phyloP scores from a whole-genome alignment of 2,329 filamentous ascomycete genomes.

The Monosporascus sp. region DNA sequence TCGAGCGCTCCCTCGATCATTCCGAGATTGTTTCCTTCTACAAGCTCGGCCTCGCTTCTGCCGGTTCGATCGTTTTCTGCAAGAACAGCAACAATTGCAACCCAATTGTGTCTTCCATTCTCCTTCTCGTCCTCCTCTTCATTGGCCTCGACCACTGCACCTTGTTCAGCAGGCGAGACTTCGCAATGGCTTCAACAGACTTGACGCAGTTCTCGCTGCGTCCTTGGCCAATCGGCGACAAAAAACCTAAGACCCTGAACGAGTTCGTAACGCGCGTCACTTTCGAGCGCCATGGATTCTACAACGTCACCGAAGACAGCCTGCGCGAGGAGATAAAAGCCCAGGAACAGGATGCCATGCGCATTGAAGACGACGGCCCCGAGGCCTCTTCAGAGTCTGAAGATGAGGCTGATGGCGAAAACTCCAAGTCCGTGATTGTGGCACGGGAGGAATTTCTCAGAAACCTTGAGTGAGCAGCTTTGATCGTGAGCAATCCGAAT shows the following conservation, averaged over 20 bases:
- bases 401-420: constrained; percentile 36
- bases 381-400: constrained; percentile 40
- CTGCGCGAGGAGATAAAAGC: constrained; percentile 62
- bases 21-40: neutral
- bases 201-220: constrained; percentile 52
- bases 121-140: neutral
- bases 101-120: neutral
- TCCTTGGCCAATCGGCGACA: constrained; percentile 55
- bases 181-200: constrained; percentile 15
- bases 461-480: constrained; percentile 48
- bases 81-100: neutral
- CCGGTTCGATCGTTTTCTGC: neutral
- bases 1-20: no score
- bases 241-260: constrained; percentile 56
- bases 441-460: constrained; percentile 54
- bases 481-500: neutral
- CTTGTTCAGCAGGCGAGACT: neutral
- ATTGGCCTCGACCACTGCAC: neutral
- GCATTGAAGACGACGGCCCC: constrained; percentile 37
- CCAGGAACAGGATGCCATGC: constrained; percentile 35
- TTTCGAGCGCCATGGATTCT: constrained; percentile 73
- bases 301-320: constrained; percentile 68
- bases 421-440: constrained; percentile 34
- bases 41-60: neutral
- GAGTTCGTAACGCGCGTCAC: constrained; percentile 78